phyloP scores from a whole-genome alignment of 2,329 filamentous ascomycete genomes.

The Botrytis squamosa region DNA sequence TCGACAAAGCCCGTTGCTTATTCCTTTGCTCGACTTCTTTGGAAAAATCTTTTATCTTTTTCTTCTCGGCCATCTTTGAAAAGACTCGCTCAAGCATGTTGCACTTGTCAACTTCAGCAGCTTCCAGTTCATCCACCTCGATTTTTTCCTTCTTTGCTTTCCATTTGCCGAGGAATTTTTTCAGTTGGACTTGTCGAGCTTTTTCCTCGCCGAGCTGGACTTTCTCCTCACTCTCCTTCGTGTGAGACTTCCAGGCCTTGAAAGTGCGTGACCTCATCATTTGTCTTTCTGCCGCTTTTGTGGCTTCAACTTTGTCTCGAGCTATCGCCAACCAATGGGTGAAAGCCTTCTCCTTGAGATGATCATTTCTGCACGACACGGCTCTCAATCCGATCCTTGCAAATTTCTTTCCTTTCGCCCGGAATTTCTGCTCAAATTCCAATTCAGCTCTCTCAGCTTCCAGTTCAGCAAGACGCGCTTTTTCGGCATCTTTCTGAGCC shows the following conservation, averaged over 20 bases:
- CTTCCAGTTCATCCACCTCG: conserved; percentile 31
- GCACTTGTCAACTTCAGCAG: conserved; percentile 37
- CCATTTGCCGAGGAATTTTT: conserved; percentile 55
- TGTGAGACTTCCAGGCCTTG: conserved; percentile 66
- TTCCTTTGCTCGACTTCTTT: conserved; percentile 26
- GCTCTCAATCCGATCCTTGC: conserved; percentile 58
- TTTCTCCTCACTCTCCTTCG: conserved; percentile 45
- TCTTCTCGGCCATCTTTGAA: conserved; percentile 42
- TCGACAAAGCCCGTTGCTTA: conserved; percentile 29
- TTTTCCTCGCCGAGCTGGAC: conserved; percentile 44
- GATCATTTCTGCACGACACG: conserved; percentile 61
- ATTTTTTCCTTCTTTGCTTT: conserved; percentile 31
- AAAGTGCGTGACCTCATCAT: conserved; percentile 69
- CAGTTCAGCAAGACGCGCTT: conserved; percentile 1
- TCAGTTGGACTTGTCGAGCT: conserved; percentile 50
- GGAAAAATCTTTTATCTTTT: conserved; percentile 29
- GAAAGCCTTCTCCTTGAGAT: conserved; percentile 62
- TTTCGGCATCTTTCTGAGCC: conserved; percentile 1
- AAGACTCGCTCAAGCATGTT: conserved; percentile 36
- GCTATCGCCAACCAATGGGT: conserved; percentile 68
- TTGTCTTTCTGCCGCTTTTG: conserved; percentile 66
- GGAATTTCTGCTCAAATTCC: conserved; percentile 20
- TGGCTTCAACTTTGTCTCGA: conserved; percentile 63
- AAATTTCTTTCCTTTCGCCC: conserved; percentile 53
- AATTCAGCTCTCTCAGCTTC: conserved; percentile 8